These are phyloP conservation scores for Prillingera fragicola DNA, from an alignment of 1,284 basidiomycete genomes.

Conservation along the genomic window DNA sequence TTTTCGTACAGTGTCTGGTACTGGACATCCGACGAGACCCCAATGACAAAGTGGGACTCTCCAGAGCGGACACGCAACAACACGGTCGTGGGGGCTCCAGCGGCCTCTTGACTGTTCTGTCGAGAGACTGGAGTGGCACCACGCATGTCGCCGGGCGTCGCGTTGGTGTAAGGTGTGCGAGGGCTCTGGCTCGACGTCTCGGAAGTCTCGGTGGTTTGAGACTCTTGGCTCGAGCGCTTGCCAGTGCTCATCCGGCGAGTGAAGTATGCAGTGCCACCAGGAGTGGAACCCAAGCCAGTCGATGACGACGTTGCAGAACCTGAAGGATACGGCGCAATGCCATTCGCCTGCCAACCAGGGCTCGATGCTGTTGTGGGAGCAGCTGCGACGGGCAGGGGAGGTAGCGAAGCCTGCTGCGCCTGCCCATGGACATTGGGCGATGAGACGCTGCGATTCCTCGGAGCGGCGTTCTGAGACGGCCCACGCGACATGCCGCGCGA, in stretches of 20 bases:
- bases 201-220: conserved; percentile 44
- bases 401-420: conserved; percentile 13
- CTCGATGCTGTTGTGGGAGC: conserved; percentile 13
- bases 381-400: conserved; percentile 24
- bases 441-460: conserved; percentile 47
- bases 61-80: conserved; percentile 61
- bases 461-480: conserved; percentile 25
- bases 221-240: conserved; percentile 38
- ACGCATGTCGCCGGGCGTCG: conserved; percentile 51
- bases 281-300: conserved; percentile 21
- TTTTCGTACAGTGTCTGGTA: conserved; percentile 79
- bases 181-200: conserved; percentile 44
- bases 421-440: conserved; percentile 42
- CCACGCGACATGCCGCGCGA: conserved; percentile 34
- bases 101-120: conserved; percentile 26
- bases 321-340: conserved; percentile 9
- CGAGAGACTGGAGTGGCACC: conserved; percentile 30
- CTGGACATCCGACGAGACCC: conserved; percentile 69
- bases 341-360: conserved; percentile 11
- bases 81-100: conserved; percentile 50
- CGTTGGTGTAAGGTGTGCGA: conserved; percentile 52
- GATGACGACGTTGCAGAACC: conserved; percentile 25
- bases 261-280: conserved; percentile 38
- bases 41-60: conserved; percentile 69
- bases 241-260: conserved; percentile 30